Evolutionary conservation across 2,329 filamentous ascomycete genomes (phyloP).

Genomic region (Plenodomus biglobosus): DNA sequence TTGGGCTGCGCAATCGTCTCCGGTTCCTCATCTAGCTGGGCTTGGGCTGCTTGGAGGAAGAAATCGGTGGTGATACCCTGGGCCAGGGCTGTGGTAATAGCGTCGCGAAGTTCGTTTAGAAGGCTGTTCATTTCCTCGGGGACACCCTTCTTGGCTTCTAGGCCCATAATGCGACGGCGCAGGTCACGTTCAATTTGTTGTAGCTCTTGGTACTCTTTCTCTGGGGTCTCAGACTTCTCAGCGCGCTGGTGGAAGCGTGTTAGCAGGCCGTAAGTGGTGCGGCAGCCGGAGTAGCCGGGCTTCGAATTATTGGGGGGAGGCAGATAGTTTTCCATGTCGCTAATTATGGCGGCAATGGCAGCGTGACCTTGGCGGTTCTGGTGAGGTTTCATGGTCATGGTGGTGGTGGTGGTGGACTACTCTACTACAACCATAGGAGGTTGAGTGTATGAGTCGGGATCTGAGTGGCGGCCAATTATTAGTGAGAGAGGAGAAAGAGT

Average conservation of each 20-base stretch:
- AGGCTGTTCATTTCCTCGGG: conserved; percentile 18
- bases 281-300: conserved; percentile 15
- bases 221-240: conserved; percentile 7
- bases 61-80: conserved; percentile 12
- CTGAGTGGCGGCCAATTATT: neutral
- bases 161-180: conserved; percentile 13
- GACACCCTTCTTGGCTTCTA: conserved; percentile 19
- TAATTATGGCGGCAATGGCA: neutral
- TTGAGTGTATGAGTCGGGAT: neutral
- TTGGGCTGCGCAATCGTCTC: conserved; percentile 8
- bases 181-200: conserved; percentile 17
- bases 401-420: neutral
- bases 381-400: neutral
- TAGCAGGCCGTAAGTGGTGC: conserved; percentile 24
- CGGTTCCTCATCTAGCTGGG: conserved; percentile 11
- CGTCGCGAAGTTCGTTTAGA: conserved; percentile 18
- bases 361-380: neutral
- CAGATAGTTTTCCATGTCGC: conserved; percentile 20
- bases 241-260: conserved; percentile 15
- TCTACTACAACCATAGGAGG: neutral
- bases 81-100: conserved; percentile 13
- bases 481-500: neutral
- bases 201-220: conserved; percentile 22
- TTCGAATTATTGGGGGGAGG: conserved; percentile 18
- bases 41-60: conserved; percentile 6